Evolutionary conservation across 2,329 filamentous ascomycete genomes (phyloP).

Genomic region (Rhynchosporium agropyri): DNA sequence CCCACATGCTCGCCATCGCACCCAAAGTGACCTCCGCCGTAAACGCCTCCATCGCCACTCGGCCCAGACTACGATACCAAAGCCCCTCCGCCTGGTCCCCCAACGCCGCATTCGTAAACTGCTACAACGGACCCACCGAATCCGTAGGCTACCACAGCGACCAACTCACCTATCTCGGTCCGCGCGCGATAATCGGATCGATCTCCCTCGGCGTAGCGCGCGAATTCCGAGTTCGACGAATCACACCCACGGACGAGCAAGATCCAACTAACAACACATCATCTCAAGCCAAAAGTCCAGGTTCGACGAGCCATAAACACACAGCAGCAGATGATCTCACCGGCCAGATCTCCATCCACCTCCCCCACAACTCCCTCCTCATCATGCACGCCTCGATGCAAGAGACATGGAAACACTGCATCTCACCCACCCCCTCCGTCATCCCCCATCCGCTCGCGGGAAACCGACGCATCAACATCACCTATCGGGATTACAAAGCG

Average conservation of each 20-base stretch:
- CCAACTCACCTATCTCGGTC: slow-evolving; percentile 89
- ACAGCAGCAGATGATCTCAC: slow-evolving; percentile 60
- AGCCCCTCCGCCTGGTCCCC: slow-evolving; percentile 74
- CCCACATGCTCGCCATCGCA: slow-evolving; percentile 72
- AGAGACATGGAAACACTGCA: slow-evolving; percentile 92
- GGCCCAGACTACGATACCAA: slow-evolving; percentile 83
- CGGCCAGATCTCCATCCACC: slow-evolving; percentile 88
- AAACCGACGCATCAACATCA: slow-evolving; percentile 86
- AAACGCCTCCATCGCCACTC: slow-evolving; percentile 72
- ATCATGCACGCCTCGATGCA: slow-evolving; percentile 99
- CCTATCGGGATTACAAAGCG: slow-evolving; percentile 83
- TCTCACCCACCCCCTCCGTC: slow-evolving; percentile 73
- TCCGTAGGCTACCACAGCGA: slow-evolving; percentile 92
- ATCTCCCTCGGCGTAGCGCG: slow-evolving; percentile 89
- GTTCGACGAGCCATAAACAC: slow-evolving; percentile 24
- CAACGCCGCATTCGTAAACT: slow-evolving; percentile 94
- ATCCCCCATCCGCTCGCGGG: slow-evolving; percentile 83
- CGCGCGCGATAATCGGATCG: slow-evolving; percentile 84
- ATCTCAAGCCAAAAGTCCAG: not conserved
- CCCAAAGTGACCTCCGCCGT: slow-evolving; percentile 72
- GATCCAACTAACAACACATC: too few species aligned
- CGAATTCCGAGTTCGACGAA: slow-evolving; percentile 83
- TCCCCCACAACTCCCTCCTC: slow-evolving; percentile 91
- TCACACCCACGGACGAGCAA: slow-evolving; percentile 61
- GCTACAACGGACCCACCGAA: slow-evolving; percentile 80